Conservation (phyloP, 257 asterid genomes). For the Solanum verrucosum region DNA sequence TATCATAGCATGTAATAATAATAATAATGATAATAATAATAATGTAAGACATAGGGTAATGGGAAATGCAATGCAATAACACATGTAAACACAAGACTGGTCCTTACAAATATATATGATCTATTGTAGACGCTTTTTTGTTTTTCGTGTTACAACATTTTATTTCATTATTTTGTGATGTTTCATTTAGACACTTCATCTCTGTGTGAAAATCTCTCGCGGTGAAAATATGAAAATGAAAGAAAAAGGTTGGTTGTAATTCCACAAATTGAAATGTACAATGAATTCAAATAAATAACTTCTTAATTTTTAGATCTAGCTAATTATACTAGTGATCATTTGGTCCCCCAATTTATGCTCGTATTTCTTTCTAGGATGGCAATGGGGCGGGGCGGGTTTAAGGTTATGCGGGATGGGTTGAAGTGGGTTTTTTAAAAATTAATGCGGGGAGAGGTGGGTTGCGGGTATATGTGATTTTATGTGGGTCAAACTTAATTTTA, state of each 20-base stretch:
- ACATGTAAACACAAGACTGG: neutral
- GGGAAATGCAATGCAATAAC: neutral
- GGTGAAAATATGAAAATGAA: neutral
- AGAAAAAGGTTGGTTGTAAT: neutral
- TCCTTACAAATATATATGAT: neutral
- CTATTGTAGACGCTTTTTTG: fast-evolving
- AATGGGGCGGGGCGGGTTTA: too few species aligned
- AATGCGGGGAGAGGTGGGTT: too few species aligned
- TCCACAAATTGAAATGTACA: neutral
- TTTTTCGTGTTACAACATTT: neutral
- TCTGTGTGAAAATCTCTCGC: neutral
- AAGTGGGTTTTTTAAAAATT: too few species aligned
- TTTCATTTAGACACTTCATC: neutral
- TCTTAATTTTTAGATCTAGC: neutral
- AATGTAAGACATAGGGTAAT: neutral
- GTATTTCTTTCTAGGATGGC: neutral
- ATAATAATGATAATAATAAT: neutral
- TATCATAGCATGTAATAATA: neutral
- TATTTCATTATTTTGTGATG: neutral
- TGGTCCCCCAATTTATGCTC: neutral
- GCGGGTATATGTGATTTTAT: too few species aligned
- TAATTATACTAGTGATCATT: neutral
- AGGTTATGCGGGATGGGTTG: too few species aligned
- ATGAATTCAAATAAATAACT: neutral
- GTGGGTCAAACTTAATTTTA: too few species aligned